Evolutionary conservation across 768 basidiomycete genomes (phyloP).

Genomic region (Dentipellis fragilis): DNA sequence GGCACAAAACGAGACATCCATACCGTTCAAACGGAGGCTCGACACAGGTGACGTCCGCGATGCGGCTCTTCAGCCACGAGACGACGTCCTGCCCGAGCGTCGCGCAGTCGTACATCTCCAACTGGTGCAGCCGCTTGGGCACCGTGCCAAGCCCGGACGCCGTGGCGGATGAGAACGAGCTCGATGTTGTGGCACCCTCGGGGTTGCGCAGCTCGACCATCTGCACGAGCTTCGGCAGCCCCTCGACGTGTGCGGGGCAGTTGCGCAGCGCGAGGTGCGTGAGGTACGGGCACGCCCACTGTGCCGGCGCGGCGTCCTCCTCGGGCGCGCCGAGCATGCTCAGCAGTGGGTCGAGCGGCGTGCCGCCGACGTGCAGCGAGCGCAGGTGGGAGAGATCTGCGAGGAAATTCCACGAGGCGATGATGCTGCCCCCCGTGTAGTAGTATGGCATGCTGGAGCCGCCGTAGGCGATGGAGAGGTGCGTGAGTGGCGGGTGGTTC

Average conservation of each 20-base stretch:
- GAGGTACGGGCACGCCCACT: slow-evolving; percentile 57
- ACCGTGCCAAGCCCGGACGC: slow-evolving; percentile 34
- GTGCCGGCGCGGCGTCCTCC: slow-evolving; percentile 34
- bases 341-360: slow-evolving; percentile 55
- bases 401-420: slow-evolving; percentile 62
- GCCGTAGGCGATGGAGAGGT: slow-evolving; percentile 56
- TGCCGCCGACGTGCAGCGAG: slow-evolving; percentile 53
- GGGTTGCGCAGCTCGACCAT: slow-evolving; percentile 70
- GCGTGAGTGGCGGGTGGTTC: slow-evolving; percentile 41
- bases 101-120: slow-evolving; percentile 63
- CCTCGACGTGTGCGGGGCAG: slow-evolving; percentile 57
- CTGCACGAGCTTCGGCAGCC: slow-evolving; percentile 57
- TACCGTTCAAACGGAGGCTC: slow-evolving; percentile 44
- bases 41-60: slow-evolving; percentile 52
- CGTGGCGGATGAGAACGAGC: slow-evolving; percentile 10
- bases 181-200: slow-evolving; percentile 25
- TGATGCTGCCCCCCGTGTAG: slow-evolving; percentile 46
- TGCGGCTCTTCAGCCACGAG: slow-evolving; percentile 52
- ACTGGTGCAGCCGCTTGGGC: slow-evolving; percentile 40
- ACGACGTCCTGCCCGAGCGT: slow-evolving; percentile 60
- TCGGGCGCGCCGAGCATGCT: slow-evolving; percentile 47
- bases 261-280: slow-evolving; percentile 49
- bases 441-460: slow-evolving; percentile 33
- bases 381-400: slow-evolving; percentile 47
- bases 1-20: slow-evolving; percentile 9